A percentile compares a stretch with the other conserved stretches of the same genome.
Conservation (phyloP, 441 rosid species). For the Cnidoscolus chayamansa region DNA sequence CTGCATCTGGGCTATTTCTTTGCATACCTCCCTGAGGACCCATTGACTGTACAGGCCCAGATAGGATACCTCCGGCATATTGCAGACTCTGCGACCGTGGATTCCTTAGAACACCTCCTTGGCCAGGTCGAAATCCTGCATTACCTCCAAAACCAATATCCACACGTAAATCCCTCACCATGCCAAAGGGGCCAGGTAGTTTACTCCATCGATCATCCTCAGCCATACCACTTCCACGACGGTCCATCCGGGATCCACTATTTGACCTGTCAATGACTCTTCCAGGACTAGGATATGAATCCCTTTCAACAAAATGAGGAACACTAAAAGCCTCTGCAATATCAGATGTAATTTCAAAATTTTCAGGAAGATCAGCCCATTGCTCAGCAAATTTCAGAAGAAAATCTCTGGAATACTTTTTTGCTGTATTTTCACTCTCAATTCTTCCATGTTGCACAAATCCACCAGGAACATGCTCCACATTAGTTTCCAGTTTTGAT, state of each 20-base stretch:
- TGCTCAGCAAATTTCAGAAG: slow-evolving; percentile 72
- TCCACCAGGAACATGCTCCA: slow-evolving; percentile 33
- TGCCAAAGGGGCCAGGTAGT: slow-evolving; percentile 41
- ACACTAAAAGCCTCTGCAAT: slow-evolving; percentile 45
- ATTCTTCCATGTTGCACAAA: slow-evolving; percentile 31
- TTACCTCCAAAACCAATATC: slow-evolving; percentile 51
- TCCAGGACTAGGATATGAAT: slow-evolving; percentile 55
- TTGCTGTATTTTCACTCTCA: slow-evolving; percentile 39
- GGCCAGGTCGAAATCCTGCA: slow-evolving; percentile 59
- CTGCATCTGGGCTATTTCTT: slow-evolving; percentile 62
- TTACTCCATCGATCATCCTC: slow-evolving; percentile 80
- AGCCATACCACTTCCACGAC: slow-evolving; percentile 54
- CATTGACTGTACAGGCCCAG: slow-evolving; percentile 71
- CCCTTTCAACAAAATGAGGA: slow-evolving; percentile 51
- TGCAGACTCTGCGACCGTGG: slow-evolving; percentile 59
- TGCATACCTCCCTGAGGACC: slow-evolving; percentile 66
- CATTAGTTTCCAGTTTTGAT: slow-evolving; percentile 54
- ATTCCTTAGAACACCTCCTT: slow-evolving; percentile 73
- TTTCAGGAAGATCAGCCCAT: slow-evolving; percentile 66
- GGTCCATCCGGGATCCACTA: slow-evolving; percentile 62
- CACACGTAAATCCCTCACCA: slow-evolving; percentile 50
- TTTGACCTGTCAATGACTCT: slow-evolving; percentile 61
- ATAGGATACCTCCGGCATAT: slow-evolving; percentile 50
- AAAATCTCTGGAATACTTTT: slow-evolving; percentile 94
- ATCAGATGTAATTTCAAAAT: slow-evolving; percentile 53